Conservation (phyloP, 2,329 filamentous ascomycete species). For the Lecanicillium sp. region DNA sequence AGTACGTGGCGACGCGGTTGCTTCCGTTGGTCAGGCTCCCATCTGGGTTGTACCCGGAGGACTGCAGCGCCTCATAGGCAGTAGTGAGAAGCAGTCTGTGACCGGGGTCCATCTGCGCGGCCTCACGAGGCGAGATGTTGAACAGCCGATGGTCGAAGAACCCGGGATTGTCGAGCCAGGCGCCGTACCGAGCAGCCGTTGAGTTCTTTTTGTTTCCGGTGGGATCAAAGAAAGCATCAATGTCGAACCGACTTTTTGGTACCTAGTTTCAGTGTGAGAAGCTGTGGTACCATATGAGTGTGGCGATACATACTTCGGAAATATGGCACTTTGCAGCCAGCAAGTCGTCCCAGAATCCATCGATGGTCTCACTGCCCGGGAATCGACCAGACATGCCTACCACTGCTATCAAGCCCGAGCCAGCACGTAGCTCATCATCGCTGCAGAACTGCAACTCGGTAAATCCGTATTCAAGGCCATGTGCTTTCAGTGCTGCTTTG, state of each 20-base stretch:
- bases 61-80: slow-evolving; percentile 70
- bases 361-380: slow-evolving; percentile 29
- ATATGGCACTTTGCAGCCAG: background rate
- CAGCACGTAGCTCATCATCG: background rate
- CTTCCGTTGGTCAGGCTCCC: slow-evolving; percentile 58
- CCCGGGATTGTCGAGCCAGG: slow-evolving; percentile 60
- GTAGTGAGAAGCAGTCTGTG: slow-evolving; percentile 65
- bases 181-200: slow-evolving; percentile 60
- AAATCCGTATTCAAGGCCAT: background rate
- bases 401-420: slow-evolving; percentile 45
- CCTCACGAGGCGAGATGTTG: slow-evolving; percentile 73
- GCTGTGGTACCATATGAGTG: background rate
- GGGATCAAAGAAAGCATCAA: slow-evolving; percentile 59
- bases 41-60: slow-evolving; percentile 61
- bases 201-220: slow-evolving; percentile 61
- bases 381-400: slow-evolving; percentile 52
- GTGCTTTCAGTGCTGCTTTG: background rate
- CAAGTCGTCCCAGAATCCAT: slow-evolving; percentile 54
- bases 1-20: slow-evolving; percentile 65
- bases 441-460: background rate
- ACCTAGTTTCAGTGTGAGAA: slow-evolving; percentile 26
- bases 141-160: slow-evolving; percentile 71
- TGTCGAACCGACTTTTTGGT: slow-evolving; percentile 58
- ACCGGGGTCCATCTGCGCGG: slow-evolving; percentile 66
- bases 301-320: background rate